Conservation (phyloP, 441 rosid species). For the Geranium incanum region DNA sequence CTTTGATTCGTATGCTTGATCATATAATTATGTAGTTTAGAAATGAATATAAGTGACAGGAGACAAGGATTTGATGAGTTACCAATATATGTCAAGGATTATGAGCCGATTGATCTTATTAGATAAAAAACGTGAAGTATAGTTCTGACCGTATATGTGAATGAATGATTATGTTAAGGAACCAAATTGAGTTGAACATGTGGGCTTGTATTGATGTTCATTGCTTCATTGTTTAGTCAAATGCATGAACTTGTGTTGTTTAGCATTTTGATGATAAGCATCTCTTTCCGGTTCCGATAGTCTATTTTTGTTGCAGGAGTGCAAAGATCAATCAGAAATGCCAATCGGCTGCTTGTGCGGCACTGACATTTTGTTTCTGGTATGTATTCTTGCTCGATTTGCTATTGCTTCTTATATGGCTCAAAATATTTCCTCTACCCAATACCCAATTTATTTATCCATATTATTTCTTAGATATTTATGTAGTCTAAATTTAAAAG, state of each 20-base stretch:
- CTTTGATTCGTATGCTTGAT: neutral
- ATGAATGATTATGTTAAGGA: neutral
- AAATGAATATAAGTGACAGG: neutral
- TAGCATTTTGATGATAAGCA: neutral
- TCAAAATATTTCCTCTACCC: too few species aligned
- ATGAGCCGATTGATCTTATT: neutral
- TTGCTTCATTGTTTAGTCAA: neutral
- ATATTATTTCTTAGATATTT: too few species aligned
- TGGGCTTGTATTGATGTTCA: neutral
- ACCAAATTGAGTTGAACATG: neutral
- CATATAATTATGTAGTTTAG: neutral
- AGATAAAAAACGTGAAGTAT: too few species aligned
- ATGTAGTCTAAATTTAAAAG: too few species aligned
- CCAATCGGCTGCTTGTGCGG: neutral
- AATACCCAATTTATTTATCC: too few species aligned
- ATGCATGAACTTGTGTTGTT: neutral
- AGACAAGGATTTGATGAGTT: neutral
- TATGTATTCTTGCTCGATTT: neutral
- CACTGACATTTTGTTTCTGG: neutral
- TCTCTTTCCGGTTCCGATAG: conserved; percentile 7
- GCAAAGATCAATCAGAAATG: neutral
- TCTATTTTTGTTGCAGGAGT: conserved; percentile 3
- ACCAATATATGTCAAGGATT: neutral
- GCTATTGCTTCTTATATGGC: neutral
- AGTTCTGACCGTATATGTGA: neutral